Evolutionary conservation across 495 filamentous ascomycete species (phyloP).

Genomic region (Lophiotrema nucula): DNA sequence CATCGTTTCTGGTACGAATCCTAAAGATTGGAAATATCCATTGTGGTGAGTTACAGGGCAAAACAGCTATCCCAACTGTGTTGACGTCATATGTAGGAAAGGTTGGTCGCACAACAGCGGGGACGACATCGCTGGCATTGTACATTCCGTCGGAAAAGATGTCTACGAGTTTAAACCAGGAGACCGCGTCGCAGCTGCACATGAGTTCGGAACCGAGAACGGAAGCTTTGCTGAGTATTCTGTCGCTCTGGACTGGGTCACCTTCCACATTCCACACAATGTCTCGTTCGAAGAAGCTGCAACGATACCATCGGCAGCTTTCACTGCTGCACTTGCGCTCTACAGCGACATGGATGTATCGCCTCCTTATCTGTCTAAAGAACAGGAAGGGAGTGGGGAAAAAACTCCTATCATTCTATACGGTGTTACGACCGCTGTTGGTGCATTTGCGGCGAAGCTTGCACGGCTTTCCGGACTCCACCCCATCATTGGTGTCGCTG

Average conservation of each 20-base stretch:
- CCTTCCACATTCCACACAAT: neutral
- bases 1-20: slow-evolving; percentile 25
- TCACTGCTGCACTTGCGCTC: neutral
- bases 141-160: neutral
- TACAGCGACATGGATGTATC: neutral
- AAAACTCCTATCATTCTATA: slow-evolving; percentile 25
- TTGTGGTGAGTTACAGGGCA: neutral
- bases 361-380: neutral
- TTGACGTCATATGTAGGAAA: too few species aligned
- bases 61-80: neutral
- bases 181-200: neutral
- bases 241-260: neutral
- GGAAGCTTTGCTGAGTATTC: neutral
- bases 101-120: neutral
- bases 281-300: neutral
- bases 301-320: neutral
- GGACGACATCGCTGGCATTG: neutral
- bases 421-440: slow-evolving; percentile 21
- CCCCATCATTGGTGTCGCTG: slow-evolving; percentile 9
- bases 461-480: slow-evolving; percentile 3
- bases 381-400: neutral
- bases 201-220: neutral
- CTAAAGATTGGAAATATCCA: slow-evolving; percentile 32
- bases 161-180: neutral
- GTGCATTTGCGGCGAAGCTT: slow-evolving; percentile 26